Evolutionary conservation across 352 stramenopile genomes (phyloP).

Genomic region (Phytophthora podocarpi): DNA sequence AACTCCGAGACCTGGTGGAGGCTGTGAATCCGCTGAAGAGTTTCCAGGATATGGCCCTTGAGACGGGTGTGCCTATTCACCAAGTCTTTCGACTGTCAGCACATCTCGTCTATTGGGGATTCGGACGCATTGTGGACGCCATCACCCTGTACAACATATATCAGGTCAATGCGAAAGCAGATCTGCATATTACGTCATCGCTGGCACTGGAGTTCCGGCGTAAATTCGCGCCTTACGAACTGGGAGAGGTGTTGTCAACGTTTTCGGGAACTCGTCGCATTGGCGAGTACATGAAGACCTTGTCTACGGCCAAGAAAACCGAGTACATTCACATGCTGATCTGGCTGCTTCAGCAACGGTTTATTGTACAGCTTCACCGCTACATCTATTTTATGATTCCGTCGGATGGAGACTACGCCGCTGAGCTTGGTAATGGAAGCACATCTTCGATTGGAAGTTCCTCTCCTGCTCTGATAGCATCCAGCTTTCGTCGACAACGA

Average conservation of each 20-base stretch:
- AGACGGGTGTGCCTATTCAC: slow-evolving; percentile 79
- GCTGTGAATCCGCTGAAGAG: slow-evolving; percentile 83
- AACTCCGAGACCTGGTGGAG: slow-evolving; percentile 73
- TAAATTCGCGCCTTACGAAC: slow-evolving; percentile 71
- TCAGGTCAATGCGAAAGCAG: slow-evolving; percentile 67
- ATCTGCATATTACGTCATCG: slow-evolving; percentile 53
- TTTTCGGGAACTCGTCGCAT: slow-evolving; percentile 76
- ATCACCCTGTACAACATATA: slow-evolving; percentile 90
- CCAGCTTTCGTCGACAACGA: slow-evolving; percentile 29
- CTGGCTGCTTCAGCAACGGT: slow-evolving; percentile 85
- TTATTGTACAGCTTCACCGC: slow-evolving; percentile 83
- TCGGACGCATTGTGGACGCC: slow-evolving; percentile 77
- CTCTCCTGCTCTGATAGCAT: slow-evolving; percentile 40
- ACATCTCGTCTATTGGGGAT: slow-evolving; percentile 88
- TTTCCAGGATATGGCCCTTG: slow-evolving; percentile 83
- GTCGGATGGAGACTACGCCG: slow-evolving; percentile 56
- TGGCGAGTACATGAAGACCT: slow-evolving; percentile 81
- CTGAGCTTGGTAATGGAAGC: slow-evolving; percentile 23
- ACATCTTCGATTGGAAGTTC: slow-evolving; percentile 30
- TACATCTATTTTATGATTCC: slow-evolving; percentile 91
- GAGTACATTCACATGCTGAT: slow-evolving; percentile 90
- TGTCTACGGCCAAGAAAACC: slow-evolving; percentile 66
- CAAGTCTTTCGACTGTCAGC: slow-evolving; percentile 84
- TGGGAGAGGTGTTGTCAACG: slow-evolving; percentile 74
- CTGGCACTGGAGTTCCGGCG: slow-evolving; percentile 74